Evolutionary conservation across 176 grass and related monocot genomes (phyloP).

Genomic region (bread wheat (Triticum aestivum)): IWGSC_CS_RefSeq_v2.1 NC_057801.1:131908188-131908687

Average conservation of each 20-base stretch:
- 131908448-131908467: constrained; percentile 28
- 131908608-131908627: constrained; percentile 9
- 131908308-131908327: not conserved
- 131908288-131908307: too few relatives aligned
- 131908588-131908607: constrained; percentile 13
- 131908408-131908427: not conserved
- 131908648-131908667: constrained; percentile 25
- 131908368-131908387: not conserved
- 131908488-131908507: constrained; percentile 19
- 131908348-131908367: not conserved
- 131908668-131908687: not conserved
- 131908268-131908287: too few relatives aligned
- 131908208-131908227: not conserved
- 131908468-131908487: constrained; percentile 17
- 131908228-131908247: not conserved
- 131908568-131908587: constrained; percentile 15
- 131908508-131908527: not conserved
- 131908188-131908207: not conserved
- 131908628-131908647: constrained; percentile 11
- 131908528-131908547: constrained; percentile 29
- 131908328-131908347: not conserved
- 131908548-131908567: constrained; percentile 22
- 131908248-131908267: not conserved
- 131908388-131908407: not conserved
- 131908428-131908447: not conserved